Evolutionary conservation across 768 basidiomycete genomes (phyloP), one percentile per base, ranked within the genome.

Genomic region (Tephrocybe sp.): DNA sequence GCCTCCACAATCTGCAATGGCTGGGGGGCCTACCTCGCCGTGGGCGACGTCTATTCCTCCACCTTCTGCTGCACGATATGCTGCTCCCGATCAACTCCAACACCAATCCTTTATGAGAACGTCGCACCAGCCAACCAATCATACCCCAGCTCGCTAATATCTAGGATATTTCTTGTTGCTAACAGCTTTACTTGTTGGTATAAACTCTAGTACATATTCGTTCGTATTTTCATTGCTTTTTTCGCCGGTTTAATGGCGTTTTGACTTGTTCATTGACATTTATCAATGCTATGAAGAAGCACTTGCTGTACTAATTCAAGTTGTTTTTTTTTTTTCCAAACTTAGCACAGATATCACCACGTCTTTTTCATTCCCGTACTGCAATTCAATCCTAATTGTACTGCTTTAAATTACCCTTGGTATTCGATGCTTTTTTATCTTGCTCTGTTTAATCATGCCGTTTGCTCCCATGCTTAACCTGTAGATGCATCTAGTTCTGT

Each of bases 71-170:
- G 23, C 56, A 16, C 63, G 65, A 10, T 47, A 57, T 17, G 67
- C 68, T 56, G 58, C 66, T 2, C 62, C 68, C 17, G 69, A 68
- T 2, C 69, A 71, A 52, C 57, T 67, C 38, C 69, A 71, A 48
- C 69, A 68, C 48, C 69, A 71, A 47, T 71, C 69, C 3, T 71
- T 71, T 52, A 62, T 71, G 58, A 63, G 69, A 49, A 63, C 67
- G 26, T 64, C 68, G 1, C 67, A 68, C 48, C 66, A 61, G 41
- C 19, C 63, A 36, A 46, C 61, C 22, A 58, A 53, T 33, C 52
- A 58, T 47, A 55, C 62, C 41, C 52, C 60, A 19, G 58, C 62
- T 30, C 60, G 58, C 31, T 63, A 59, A 63, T 59, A n/a, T 55
- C 26, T 55, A 58, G 45, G 44, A 45, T 58, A 54, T 51, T 52